phyloP scores from a whole-genome alignment of 129 eudicot species.

The Pulicaria dysenterica region DNA sequence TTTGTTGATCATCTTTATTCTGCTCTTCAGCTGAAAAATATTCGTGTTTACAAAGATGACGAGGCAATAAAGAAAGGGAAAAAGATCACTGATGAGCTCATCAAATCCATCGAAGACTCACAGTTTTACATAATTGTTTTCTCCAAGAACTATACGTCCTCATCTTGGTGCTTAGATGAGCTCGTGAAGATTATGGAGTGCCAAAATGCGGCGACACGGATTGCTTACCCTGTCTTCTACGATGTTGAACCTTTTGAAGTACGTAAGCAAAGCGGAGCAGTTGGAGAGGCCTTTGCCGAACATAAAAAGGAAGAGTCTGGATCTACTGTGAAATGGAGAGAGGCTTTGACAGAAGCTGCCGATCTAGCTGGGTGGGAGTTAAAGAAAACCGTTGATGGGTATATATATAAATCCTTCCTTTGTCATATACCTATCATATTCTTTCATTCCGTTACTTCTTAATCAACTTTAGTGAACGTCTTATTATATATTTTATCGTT shows the following conservation, averaged over 20 bases:
- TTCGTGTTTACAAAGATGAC: conserved; percentile 1
- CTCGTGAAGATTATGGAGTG: neutral
- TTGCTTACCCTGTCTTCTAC: conserved; percentile 4
- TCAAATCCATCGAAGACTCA: neutral
- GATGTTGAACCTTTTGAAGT: conserved; percentile 3
- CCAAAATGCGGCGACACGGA: neutral
- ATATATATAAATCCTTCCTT: neutral
- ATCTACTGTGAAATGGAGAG: neutral
- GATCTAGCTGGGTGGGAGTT: conserved; percentile 5
- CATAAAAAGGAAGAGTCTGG: neutral
- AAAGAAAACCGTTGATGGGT: conserved; percentile 13
- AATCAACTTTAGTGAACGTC: too few relatives aligned
- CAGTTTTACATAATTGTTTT: neutral
- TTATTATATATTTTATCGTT: too few relatives aligned
- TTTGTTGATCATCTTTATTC: neutral
- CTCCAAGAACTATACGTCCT: neutral
- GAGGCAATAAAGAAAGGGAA: neutral
- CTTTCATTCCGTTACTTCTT: too few relatives aligned
- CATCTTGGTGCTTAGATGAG: conserved; percentile 1
- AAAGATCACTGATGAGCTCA: neutral
- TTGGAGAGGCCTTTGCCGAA: neutral
- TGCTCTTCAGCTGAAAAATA: neutral
- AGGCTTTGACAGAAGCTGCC: conserved; percentile 4
- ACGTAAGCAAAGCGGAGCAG: neutral
- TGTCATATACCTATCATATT: too few relatives aligned